Percentiles rank a stretch among this genome's conserved stretches.
phyloP scores from a whole-genome alignment of 2,329 filamentous ascomycete genomes.

The Falciphora oryzae region DNA sequence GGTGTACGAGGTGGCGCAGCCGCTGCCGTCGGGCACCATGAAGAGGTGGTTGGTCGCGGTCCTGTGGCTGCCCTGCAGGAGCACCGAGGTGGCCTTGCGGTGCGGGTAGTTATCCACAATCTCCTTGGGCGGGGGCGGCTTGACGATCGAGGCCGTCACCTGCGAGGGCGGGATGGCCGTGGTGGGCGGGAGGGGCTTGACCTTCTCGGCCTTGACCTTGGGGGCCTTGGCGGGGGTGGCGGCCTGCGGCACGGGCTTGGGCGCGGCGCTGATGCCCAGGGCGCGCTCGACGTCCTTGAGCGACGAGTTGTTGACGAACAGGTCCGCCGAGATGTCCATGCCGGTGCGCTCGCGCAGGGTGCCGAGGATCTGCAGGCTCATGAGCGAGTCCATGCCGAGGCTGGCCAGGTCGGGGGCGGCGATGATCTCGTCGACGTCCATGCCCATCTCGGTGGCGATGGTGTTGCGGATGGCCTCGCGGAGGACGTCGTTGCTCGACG shows the following conservation, averaged over 20 bases:
- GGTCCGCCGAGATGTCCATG: slow-evolving; percentile 50
- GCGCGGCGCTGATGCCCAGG: slow-evolving; percentile 45
- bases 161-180: slow-evolving; percentile 25
- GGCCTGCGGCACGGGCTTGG: slow-evolving; percentile 23
- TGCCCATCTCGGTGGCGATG: slow-evolving; percentile 66
- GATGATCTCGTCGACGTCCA: slow-evolving; percentile 58
- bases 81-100: slow-evolving; percentile 41
- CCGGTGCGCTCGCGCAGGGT: slow-evolving; percentile 49
- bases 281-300: slow-evolving; percentile 61
- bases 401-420: slow-evolving; percentile 49
- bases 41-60: slow-evolving; percentile 44
- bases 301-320: slow-evolving; percentile 55
- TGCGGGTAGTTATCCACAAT: slow-evolving; percentile 40
- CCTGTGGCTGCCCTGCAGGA: slow-evolving; percentile 45
- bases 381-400: slow-evolving; percentile 54
- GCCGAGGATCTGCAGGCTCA: slow-evolving; percentile 50
- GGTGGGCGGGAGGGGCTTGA: slow-evolving; percentile 25
- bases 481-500: slow-evolving; percentile 35
- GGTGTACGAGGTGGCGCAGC: slow-evolving; percentile 61
- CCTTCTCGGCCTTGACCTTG: slow-evolving; percentile 15
- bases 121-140: slow-evolving; percentile 31
- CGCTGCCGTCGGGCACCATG: slow-evolving; percentile 51
- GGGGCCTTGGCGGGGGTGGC: slow-evolving; percentile 19
- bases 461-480: slow-evolving; percentile 55
- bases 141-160: slow-evolving; percentile 39